These are phyloP conservation scores for Cronartium ribicola DNA, from an alignment of 1,284 basidiomycete species.

Conservation along the genomic window DNA sequence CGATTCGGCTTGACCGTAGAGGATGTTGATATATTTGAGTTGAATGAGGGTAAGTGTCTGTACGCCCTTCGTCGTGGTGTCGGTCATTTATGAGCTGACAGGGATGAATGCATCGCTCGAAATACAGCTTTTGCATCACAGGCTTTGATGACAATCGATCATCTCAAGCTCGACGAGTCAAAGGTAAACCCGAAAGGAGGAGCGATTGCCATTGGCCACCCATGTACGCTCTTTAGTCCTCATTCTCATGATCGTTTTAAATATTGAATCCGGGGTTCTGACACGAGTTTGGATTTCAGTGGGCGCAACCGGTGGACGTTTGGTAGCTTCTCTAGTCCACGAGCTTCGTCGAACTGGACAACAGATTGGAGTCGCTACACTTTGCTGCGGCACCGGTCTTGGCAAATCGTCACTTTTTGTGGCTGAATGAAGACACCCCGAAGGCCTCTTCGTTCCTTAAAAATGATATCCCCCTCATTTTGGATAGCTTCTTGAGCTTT, in stretches of 20 bases:
- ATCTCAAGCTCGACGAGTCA: constrained; percentile 45
- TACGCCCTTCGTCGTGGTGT: not conserved
- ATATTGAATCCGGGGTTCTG: not conserved
- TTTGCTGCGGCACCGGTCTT: constrained; percentile 51
- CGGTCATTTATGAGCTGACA: not conserved
- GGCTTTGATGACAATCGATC: constrained; percentile 47
- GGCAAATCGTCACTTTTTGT: constrained; percentile 48
- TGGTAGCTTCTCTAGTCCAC: constrained; percentile 48
- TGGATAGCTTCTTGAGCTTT: no score
- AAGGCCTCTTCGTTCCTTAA: not conserved
- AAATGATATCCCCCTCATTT: no score
- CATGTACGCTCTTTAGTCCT: constrained; percentile 35
- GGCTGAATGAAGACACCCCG: constrained; percentile 45
- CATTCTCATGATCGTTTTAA: not conserved
- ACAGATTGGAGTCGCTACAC: constrained; percentile 48
- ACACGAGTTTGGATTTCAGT: constrained; percentile 30
- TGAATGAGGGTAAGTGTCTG: constrained; percentile 47
- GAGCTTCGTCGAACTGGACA: constrained; percentile 48
- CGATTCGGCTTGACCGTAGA: constrained; percentile 46
- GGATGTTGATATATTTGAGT: constrained; percentile 50
- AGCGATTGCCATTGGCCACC: constrained; percentile 50
- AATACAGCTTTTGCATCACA: constrained; percentile 49
- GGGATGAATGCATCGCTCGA: not conserved
- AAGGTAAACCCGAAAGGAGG: constrained; percentile 51
- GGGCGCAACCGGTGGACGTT: constrained; percentile 49